Conservation (phyloP, 2,329 filamentous ascomycete genomes). For the Pyricularia sp. region DNA sequence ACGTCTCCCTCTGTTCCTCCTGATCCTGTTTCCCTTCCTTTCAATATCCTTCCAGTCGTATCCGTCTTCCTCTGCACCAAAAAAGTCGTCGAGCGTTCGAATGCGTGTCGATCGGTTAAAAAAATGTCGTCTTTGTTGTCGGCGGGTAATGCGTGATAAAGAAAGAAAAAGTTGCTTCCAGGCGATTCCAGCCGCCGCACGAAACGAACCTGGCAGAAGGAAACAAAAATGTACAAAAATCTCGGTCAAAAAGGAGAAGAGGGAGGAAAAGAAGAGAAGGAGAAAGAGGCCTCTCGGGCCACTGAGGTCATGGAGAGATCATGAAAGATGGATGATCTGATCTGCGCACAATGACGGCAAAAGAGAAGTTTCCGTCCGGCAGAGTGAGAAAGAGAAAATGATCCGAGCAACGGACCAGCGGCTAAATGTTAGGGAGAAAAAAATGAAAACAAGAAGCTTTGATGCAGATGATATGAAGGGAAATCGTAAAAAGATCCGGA, state of each 20-base stretch:
- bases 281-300: conserved; percentile 29
- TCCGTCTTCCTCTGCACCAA: background rate
- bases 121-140: background rate
- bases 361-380: conserved; percentile 5
- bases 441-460: conserved; percentile 8
- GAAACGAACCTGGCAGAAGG: conserved; percentile 17
- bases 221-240: conserved; percentile 16
- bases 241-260: too few relatives aligned
- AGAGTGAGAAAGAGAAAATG: background rate
- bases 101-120: background rate
- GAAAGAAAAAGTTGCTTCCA: conserved; percentile 2
- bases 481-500: conserved; percentile 5
- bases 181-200: conserved; percentile 35
- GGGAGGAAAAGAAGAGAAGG: conserved; percentile 13
- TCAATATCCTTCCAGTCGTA: background rate
- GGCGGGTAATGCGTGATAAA: background rate
- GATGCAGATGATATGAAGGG: conserved; percentile 18
- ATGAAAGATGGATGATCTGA: conserved; percentile 19
- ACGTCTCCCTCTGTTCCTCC: background rate
- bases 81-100: background rate
- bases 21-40: background rate
- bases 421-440: conserved; percentile 15
- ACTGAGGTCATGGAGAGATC: conserved; percentile 26
- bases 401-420: conserved; percentile 12
- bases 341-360: conserved; percentile 5